Evolutionary conservation across 257 asterid genomes (phyloP).

Genomic region (Cynanchum wilfordii): DNA sequence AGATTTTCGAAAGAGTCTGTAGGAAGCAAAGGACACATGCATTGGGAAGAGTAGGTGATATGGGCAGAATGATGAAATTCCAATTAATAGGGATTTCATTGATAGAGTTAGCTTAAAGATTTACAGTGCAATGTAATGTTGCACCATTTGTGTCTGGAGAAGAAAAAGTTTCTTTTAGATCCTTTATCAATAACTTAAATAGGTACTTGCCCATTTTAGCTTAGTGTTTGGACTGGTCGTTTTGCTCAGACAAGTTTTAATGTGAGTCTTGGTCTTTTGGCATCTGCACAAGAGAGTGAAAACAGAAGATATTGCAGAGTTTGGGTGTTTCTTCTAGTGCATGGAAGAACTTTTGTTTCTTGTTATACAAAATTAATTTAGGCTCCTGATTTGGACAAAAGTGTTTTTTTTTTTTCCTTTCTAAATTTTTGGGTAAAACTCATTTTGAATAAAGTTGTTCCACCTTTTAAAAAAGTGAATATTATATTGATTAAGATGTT

Average conservation of each 20-base stretch:
- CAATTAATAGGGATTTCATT: background rate
- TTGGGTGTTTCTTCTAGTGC: background rate
- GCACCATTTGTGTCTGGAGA: background rate
- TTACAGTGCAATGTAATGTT: background rate
- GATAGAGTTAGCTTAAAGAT: background rate
- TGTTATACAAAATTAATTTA: background rate
- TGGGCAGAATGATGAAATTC: background rate
- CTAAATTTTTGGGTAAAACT: too few relatives aligned
- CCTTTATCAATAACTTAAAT: background rate
- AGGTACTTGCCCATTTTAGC: background rate
- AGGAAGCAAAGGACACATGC: background rate
- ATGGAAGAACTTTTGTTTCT: background rate
- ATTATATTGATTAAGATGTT: too few relatives aligned
- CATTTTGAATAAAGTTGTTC: too few relatives aligned
- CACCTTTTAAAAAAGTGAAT: too few relatives aligned
- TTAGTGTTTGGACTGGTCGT: background rate
- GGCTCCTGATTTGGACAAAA: background rate
- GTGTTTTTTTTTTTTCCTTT: too few relatives aligned
- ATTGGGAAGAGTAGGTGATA: background rate
- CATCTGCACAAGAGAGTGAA: background rate
- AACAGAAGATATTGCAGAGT: background rate
- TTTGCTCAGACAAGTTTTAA: background rate
- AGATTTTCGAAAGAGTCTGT: background rate
- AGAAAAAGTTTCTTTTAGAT: background rate
- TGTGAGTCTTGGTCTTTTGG: background rate